These are phyloP conservation scores for Cordyceps fumosorosea DNA, from an alignment of 2,329 filamentous ascomycete species.

Conservation along the genomic window DNA sequence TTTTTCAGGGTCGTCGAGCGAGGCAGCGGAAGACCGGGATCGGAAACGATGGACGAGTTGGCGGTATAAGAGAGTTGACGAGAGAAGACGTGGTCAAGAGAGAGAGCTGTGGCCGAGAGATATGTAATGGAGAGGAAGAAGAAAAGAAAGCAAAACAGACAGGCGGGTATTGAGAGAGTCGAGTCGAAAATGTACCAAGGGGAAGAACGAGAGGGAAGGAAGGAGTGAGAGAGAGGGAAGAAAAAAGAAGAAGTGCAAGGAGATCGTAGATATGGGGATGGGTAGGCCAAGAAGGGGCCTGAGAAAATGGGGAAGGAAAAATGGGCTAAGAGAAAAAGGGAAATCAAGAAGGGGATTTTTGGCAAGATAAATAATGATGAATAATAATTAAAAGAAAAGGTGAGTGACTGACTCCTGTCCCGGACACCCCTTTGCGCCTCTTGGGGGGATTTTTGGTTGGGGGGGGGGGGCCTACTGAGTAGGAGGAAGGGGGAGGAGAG, in stretches of 20 bases:
- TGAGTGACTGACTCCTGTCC: conserved; percentile 11
- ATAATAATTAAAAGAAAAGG: neutral
- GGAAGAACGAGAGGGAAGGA: conserved; percentile 16
- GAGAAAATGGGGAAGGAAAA: conserved; percentile 7
- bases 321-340: neutral
- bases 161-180: conserved; percentile 10
- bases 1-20: conserved; percentile 14
- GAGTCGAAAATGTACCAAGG: neutral
- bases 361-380: neutral
- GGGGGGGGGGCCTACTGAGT: neutral
- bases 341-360: neutral
- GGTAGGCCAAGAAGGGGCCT: conserved; percentile 13
- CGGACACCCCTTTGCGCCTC: conserved; percentile 1
- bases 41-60: neutral
- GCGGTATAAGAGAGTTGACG: neutral
- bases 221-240: conserved; percentile 16
- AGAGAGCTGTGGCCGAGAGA: neutral
- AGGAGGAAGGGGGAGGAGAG: neutral
- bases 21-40: conserved; percentile 5
- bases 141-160: neutral
- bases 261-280: conserved; percentile 15
- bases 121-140: neutral
- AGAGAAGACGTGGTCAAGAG: neutral
- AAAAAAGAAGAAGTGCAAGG: conserved; percentile 18
- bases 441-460: neutral